A percentile compares a stretch with the other conserved stretches of the same genome.
phyloP scores from a whole-genome alignment of 2,329 filamentous ascomycete species.

The Fusarium avenaceum region DNA sequence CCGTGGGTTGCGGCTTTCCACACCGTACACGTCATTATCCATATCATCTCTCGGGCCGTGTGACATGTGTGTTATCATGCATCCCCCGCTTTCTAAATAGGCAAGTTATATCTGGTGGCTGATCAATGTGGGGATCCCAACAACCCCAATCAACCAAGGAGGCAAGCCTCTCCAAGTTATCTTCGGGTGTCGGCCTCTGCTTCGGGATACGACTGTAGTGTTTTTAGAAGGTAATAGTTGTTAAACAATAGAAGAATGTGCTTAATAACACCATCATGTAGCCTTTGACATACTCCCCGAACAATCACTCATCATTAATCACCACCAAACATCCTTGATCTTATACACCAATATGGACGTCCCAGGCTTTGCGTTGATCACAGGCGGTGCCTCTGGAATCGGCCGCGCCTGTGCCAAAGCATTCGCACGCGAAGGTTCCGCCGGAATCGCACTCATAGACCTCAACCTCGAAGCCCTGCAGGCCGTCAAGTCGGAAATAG shows the following conservation, averaged over 20 bases:
- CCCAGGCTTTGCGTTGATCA: slow-evolving; percentile 52
- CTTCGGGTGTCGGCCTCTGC: not conserved
- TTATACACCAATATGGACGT: slow-evolving; percentile 34
- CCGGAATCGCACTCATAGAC: slow-evolving; percentile 50
- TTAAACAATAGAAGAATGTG: not conserved
- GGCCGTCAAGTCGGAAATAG: slow-evolving; percentile 41
- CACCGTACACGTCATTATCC: not conserved
- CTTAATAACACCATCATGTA: rapidly evolving
- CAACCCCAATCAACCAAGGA: not conserved
- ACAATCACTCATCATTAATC: rapidly evolving
- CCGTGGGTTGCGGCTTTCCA: not conserved
- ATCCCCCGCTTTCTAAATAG: slow-evolving; percentile 17
- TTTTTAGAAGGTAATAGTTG: rapidly evolving
- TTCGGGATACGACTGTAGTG: not conserved
- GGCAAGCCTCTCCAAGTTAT: slow-evolving; percentile 26
- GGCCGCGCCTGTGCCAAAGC: slow-evolving; percentile 50
- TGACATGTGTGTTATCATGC: not conserved
- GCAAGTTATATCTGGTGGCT: slow-evolving; percentile 32
- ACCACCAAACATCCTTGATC: rapidly evolving
- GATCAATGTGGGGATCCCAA: not conserved
- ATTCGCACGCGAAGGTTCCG: slow-evolving; percentile 48
- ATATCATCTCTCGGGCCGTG: not conserved
- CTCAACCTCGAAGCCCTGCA: slow-evolving; percentile 40
- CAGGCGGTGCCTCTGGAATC: slow-evolving; percentile 52
- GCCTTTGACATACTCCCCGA: rapidly evolving